These are phyloP conservation scores for Agaricales sp. DNA, from an alignment of 1,284 basidiomycete genomes.

Conservation along the genomic window DNA sequence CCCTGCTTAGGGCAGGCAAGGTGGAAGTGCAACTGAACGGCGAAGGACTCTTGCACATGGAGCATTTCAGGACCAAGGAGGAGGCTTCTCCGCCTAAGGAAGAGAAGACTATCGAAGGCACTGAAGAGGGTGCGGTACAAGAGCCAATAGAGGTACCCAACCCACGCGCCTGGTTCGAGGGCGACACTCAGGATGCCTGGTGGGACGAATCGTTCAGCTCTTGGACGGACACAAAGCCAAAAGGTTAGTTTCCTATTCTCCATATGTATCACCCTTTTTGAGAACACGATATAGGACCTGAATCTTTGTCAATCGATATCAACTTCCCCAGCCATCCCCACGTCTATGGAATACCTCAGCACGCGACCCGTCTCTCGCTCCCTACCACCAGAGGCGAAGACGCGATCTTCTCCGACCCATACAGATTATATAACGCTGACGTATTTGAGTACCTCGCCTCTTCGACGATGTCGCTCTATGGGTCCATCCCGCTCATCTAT, in stretches of 20 bases:
- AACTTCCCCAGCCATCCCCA: slow-evolving; percentile 85
- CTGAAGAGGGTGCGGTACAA: slow-evolving; percentile 37
- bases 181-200: slow-evolving; percentile 68
- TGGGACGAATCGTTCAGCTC: slow-evolving; percentile 88
- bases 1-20: slow-evolving; percentile 62
- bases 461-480: slow-evolving; percentile 88
- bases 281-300: slow-evolving; percentile 89
- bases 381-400: slow-evolving; percentile 73
- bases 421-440: slow-evolving; percentile 92
- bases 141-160: slow-evolving; percentile 45
- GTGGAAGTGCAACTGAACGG: slow-evolving; percentile 89
- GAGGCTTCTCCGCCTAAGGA: slow-evolving; percentile 24
- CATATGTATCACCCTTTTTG: no score
- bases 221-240: slow-evolving; percentile 91
- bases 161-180: slow-evolving; percentile 77
- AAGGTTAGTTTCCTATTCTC: slow-evolving; percentile 50
- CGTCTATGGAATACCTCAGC: slow-evolving; percentile 95
- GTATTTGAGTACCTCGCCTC: slow-evolving; percentile 96
- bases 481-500: slow-evolving; percentile 88
- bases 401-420: slow-evolving; percentile 79
- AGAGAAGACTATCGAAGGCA: slow-evolving; percentile 19
- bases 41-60: slow-evolving; percentile 89
- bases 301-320: slow-evolving; percentile 89
- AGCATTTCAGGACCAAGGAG: slow-evolving; percentile 82
- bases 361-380: slow-evolving; percentile 84